phyloP scores from a whole-genome alignment of 2,329 filamentous ascomycete genomes.

The Hymenoscyphus albidus region DNA sequence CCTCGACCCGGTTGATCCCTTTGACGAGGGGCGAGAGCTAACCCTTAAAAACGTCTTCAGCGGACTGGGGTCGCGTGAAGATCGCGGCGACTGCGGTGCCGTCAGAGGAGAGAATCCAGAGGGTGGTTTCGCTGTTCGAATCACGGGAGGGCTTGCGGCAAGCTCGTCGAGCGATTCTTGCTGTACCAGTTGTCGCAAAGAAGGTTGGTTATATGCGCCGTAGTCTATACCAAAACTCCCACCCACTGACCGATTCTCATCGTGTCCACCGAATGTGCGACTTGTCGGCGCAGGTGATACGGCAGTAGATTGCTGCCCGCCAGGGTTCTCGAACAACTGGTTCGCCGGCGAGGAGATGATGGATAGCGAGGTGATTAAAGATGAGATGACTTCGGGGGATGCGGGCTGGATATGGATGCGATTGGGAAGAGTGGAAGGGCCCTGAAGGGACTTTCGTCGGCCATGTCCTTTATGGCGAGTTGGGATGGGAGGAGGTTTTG shows the following conservation, averaged over 20 bases:
- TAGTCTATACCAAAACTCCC: constrained; percentile 68
- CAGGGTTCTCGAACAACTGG: constrained; percentile 62
- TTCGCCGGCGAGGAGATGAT: constrained; percentile 65
- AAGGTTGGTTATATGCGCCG: constrained; percentile 56
- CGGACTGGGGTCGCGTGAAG: constrained; percentile 44
- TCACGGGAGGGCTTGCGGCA: constrained; percentile 63
- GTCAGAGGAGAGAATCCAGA: constrained; percentile 71
- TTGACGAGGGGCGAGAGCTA: constrained; percentile 55
- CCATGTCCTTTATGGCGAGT: constrained; percentile 29
- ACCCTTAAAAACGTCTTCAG: constrained; percentile 57
- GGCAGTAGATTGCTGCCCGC: constrained; percentile 30
- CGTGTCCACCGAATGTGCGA: constrained; percentile 23
- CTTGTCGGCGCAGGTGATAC: constrained; percentile 39
- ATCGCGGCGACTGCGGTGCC: constrained; percentile 53
- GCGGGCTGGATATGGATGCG: constrained; percentile 34
- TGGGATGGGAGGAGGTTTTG: constrained; percentile 31
- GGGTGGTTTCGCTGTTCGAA: constrained; percentile 77
- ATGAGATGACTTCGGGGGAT: constrained; percentile 66
- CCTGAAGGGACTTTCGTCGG: constrained; percentile 32
- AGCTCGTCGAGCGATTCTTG: constrained; percentile 55
- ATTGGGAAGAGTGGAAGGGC: constrained; percentile 29
- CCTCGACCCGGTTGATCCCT: constrained; percentile 50
- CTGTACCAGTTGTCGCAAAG: constrained; percentile 47
- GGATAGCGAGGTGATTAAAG: constrained; percentile 65
- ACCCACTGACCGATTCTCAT: constrained; percentile 26